Percentiles rank a stretch among this genome's conserved stretches.
Evolutionary conservation across 371 early-diverging fungal species (phyloP).

Genomic region (Mortierella sp.): DNA sequence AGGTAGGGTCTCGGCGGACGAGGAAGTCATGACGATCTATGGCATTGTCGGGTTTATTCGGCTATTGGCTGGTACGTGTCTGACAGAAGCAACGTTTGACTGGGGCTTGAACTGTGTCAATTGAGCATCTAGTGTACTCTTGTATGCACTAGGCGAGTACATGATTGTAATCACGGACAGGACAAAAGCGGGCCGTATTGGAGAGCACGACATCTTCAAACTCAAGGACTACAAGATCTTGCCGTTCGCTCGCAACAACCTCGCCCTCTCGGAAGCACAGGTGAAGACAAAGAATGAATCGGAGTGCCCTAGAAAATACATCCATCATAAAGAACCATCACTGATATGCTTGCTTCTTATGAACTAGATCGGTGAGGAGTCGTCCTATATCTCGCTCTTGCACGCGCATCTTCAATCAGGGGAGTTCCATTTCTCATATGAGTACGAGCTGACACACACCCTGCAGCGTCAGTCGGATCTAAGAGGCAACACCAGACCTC

Average conservation of each 20-base stretch:
- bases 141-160: slow-evolving; percentile 84
- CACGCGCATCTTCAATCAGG: slow-evolving; percentile 74
- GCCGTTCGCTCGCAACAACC: slow-evolving; percentile 69
- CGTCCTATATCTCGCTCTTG: slow-evolving; percentile 76
- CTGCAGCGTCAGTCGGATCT: slow-evolving; percentile 77
- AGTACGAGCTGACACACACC: slow-evolving; percentile 86
- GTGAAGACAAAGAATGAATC: slow-evolving; percentile 25
- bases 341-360: background rate
- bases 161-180: slow-evolving; percentile 88
- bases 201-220: slow-evolving; percentile 77
- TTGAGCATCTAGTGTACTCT: too few species aligned
- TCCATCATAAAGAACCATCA: background rate
- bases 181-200: slow-evolving; percentile 72
- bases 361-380: slow-evolving; percentile 78
- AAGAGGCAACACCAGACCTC: slow-evolving; percentile 15
- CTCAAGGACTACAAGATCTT: slow-evolving; percentile 79
- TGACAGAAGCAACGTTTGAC: too few species aligned
- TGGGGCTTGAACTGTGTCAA: too few species aligned
- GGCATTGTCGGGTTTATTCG: slow-evolving; percentile 83
- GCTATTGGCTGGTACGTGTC: slow-evolving; percentile 73
- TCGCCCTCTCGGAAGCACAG: slow-evolving; percentile 61
- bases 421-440: slow-evolving; percentile 88
- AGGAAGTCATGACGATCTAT: slow-evolving; percentile 59
- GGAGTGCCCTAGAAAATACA: too few species aligned
- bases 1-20: slow-evolving; percentile 27